Evolutionary conservation across 1,284 basidiomycete genomes (phyloP), one percentile per base, ranked within the genome.

Genomic region (Fereydounia khargensis): DNA sequence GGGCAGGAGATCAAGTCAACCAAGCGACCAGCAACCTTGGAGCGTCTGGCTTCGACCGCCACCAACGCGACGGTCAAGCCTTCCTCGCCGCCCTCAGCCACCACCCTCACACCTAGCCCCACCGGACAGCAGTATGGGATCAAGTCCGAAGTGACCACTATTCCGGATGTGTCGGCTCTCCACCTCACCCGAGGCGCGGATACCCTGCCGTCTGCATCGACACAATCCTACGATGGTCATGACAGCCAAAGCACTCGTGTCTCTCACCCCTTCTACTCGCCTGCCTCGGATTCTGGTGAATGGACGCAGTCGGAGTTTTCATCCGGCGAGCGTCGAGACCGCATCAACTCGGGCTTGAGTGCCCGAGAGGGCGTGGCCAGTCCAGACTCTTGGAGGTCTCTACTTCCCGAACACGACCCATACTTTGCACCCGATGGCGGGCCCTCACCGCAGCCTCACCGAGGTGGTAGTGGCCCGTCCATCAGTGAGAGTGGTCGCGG

Each of bases 301-400:
- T 10, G 35, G 18, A 39, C 22, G 30, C 30, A 17, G 19, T 41
- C 37, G 19, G n/a, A n/a, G n/a, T n/a, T n/a, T n/a, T n/a, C n/a
- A n/a, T 6, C 18, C n/a, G 16, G 23, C 14, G 25, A 24, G 32
- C 22, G 28, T 21, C 14, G 22, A 18, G 40, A 40, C 31, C 43
- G 33, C 30, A n/a, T 54, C 21, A 35, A 47, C 24, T 23, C 28
- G 17, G 36, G 42, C 21, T 23, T 42, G 8, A 28, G 43, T 16
- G 24, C 8, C n/a, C 42, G 55, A 9, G 35, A 36, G 13, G 37
- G 20, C 38, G 42, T 60, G 42, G 54, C 56, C 7, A 64, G 60
- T 25, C 66, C 64, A 2, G 66, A 68, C 39, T 54, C 60, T 18
- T 68, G 66, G 66, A 49, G 66, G 16, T 51, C 55, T 18, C 42